phyloP scores from a whole-genome alignment of 106 monocot species.

The Hemerocallis citrina region DNA sequence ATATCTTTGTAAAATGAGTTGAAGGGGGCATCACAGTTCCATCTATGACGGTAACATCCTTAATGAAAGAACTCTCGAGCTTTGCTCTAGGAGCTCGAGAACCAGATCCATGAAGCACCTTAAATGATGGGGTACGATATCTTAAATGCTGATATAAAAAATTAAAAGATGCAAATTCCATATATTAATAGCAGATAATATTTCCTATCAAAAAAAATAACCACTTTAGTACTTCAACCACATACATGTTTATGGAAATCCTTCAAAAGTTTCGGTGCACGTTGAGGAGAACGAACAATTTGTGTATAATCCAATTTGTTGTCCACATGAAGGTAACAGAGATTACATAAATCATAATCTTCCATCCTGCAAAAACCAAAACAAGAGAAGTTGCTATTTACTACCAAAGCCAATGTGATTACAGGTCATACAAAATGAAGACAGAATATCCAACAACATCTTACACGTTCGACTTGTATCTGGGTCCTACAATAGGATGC shows the following conservation, averaged over 20 bases:
- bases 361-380: conserved; percentile 12
- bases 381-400: background rate
- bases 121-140: background rate
- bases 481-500: conserved; percentile 73
- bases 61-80: conserved; percentile 52
- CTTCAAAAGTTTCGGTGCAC: conserved; percentile 13
- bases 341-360: conserved; percentile 13
- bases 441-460: background rate
- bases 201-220: too few species aligned
- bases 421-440: background rate
- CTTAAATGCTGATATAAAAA: conserved; percentile 6
- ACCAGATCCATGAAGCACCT: conserved; percentile 7
- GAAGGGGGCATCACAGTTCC: conserved; percentile 56
- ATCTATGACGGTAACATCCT: conserved; percentile 71
- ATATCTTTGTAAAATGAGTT: conserved; percentile 72
- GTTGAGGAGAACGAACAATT: conserved; percentile 11
- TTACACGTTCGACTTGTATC: conserved; percentile 86
- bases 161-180: background rate
- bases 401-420: background rate
- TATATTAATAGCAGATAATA: background rate
- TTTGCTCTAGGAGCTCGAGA: conserved; percentile 16
- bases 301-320: conserved; percentile 12
- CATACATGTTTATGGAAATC: conserved; percentile 19
- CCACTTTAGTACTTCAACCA: too few species aligned
- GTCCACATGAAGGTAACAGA: conserved; percentile 12